Conservation (phyloP, 192 early-diverging fungal genomes). For the Fimicolochytrium jonesii region DNA sequence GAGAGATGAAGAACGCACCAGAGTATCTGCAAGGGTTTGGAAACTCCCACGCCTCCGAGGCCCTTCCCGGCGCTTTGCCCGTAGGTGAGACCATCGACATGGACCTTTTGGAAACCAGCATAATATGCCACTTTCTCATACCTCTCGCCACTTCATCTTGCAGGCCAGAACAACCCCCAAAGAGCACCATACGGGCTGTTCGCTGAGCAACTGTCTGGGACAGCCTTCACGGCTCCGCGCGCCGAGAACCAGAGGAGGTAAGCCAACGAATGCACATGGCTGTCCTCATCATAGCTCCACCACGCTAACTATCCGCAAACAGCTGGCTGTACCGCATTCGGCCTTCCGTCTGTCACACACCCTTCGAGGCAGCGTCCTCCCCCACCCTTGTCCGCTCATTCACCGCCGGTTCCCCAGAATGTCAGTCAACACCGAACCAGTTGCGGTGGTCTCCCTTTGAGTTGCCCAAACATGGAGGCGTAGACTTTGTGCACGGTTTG, state of each 20-base stretch:
- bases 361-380: slow-evolving; percentile 49
- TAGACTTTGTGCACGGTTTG: slow-evolving; percentile 83
- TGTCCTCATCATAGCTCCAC: background rate
- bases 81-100: too few species aligned
- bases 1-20: too few species aligned
- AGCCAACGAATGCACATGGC: background rate
- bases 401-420: slow-evolving; percentile 32
- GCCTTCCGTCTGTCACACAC: slow-evolving; percentile 80
- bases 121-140: background rate
- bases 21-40: slow-evolving; percentile 84
- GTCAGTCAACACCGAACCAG: slow-evolving; percentile 76
- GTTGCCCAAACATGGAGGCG: slow-evolving; percentile 40
- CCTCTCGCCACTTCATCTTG: too few species aligned
- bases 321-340: slow-evolving; percentile 96
- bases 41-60: slow-evolving; percentile 84
- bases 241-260: slow-evolving; percentile 74
- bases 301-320: background rate
- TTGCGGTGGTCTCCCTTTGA: slow-evolving; percentile 91
- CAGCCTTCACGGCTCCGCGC: slow-evolving; percentile 80
- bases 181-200: slow-evolving; percentile 84
- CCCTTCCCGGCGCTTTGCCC: slow-evolving; percentile 75
- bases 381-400: slow-evolving; percentile 59
- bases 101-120: background rate
- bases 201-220: slow-evolving; percentile 90
- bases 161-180: slow-evolving; percentile 90